A percentile compares a stretch with the other conserved stretches of the same genome.
Evolutionary conservation across 2,329 filamentous ascomycete species (phyloP).

Genomic region (Pseudodiploospora longispora): DNA sequence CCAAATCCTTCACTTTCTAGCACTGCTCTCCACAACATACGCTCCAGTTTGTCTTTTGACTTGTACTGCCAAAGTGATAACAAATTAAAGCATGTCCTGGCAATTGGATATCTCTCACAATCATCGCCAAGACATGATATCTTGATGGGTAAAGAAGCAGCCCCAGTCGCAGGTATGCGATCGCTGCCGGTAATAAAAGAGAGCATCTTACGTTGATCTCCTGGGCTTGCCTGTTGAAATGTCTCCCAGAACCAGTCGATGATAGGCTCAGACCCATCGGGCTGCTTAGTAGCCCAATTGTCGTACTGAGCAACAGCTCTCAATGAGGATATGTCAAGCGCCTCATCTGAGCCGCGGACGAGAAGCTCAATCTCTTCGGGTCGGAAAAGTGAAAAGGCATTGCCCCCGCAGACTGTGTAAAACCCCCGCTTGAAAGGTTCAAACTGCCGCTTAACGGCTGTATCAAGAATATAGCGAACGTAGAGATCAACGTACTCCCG

Average conservation of each 20-base stretch:
- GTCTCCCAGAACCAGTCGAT: constrained; percentile 85
- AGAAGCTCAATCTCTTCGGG: constrained; percentile 89
- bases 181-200: constrained; percentile 88
- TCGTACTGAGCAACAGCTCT: constrained; percentile 74
- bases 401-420: constrained; percentile 84
- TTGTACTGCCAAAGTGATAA: constrained; percentile 68
- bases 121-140: constrained; percentile 71
- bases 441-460: constrained; percentile 70
- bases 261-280: constrained; percentile 54
- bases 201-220: constrained; percentile 68
- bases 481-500: constrained; percentile 83
- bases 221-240: constrained; percentile 57
- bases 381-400: constrained; percentile 77
- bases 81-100: constrained; percentile 86
- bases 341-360: constrained; percentile 75
- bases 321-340: constrained; percentile 68
- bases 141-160: constrained; percentile 69
- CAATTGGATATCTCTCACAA: constrained; percentile 67
- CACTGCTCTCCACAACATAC: constrained; percentile 77
- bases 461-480: constrained; percentile 71
- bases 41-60: constrained; percentile 58
- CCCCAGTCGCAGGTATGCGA: constrained; percentile 80
- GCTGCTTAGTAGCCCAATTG: constrained; percentile 58
- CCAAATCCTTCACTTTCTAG: constrained; percentile 87
- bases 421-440: constrained; percentile 93